Conservation (phyloP, 345 rosid genomes). For the Rhodomyrtus tomentosa region DNA sequence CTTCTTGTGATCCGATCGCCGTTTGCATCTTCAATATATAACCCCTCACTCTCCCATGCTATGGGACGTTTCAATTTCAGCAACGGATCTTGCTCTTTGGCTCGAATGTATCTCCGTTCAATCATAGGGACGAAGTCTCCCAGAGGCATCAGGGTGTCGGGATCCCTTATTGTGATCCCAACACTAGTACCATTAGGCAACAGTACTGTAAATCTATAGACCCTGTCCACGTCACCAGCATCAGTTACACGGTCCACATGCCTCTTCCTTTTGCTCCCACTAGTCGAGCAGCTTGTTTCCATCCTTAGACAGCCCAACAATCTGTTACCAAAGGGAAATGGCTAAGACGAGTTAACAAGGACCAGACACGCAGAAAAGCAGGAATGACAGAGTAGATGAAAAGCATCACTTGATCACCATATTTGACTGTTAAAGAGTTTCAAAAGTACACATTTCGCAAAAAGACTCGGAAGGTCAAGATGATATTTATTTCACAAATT, state of each 20-base stretch:
- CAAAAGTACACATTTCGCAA: neutral
- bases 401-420: neutral
- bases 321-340: neutral
- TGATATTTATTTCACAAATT: neutral
- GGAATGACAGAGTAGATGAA: neutral
- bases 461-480: neutral
- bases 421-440: neutral
- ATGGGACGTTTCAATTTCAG: slow-evolving; percentile 4
- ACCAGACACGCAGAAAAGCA: neutral
- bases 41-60: slow-evolving; percentile 17
- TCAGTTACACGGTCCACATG: neutral
- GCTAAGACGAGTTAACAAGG: neutral
- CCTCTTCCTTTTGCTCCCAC: slow-evolving; percentile 3
- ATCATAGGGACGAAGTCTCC: slow-evolving; percentile 19
- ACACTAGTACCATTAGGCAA: slow-evolving; percentile 43
- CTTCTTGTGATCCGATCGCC: slow-evolving; percentile 3
- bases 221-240: neutral
- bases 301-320: neutral
- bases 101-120: slow-evolving; percentile 13
- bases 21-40: slow-evolving; percentile 20
- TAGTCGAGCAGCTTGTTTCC: neutral
- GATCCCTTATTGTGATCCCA: slow-evolving; percentile 8
- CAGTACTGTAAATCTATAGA: slow-evolving; percentile 36
- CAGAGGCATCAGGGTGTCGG: slow-evolving; percentile 13
- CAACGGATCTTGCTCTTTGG: neutral